These are phyloP conservation scores for Penicillium sp. DNA, from an alignment of 2,329 filamentous ascomycete genomes.

Conservation along the genomic window DNA sequence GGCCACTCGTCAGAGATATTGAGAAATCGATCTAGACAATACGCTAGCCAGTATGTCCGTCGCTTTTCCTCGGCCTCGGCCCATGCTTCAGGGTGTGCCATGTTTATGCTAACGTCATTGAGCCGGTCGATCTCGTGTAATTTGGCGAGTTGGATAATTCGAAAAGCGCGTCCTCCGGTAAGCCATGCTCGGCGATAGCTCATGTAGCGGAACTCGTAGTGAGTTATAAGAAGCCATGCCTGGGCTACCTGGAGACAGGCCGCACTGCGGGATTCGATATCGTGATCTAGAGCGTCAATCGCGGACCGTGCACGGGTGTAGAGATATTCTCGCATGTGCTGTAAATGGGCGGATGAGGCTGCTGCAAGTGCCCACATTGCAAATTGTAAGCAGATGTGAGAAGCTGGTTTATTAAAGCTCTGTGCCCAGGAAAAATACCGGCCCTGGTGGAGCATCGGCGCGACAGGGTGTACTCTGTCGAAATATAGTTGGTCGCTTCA, in stretches of 20 bases:
- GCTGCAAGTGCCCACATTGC: conserved; percentile 41
- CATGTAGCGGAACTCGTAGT: conserved; percentile 40
- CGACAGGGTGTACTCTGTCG: conserved; percentile 30
- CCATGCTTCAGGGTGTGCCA: conserved; percentile 7
- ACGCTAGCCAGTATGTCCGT: conserved; percentile 40
- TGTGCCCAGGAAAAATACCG: conserved; percentile 30
- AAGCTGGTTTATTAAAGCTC: conserved; percentile 12
- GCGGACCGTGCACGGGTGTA: conserved; percentile 26
- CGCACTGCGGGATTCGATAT: background rate
- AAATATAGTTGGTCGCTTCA: conserved; percentile 33
- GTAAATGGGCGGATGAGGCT: conserved; percentile 33
- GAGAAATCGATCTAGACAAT: conserved; percentile 35
- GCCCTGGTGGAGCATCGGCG: conserved; percentile 30
- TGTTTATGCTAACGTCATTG: background rate
- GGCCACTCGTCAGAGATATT: conserved; percentile 29
- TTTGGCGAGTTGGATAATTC: conserved; percentile 38
- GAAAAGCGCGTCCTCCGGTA: conserved; percentile 38
- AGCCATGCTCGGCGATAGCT: conserved; percentile 38
- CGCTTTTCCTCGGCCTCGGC: conserved; percentile 34
- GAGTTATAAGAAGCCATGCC: conserved; percentile 38
- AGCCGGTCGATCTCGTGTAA: conserved; percentile 35
- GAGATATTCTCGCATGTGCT: conserved; percentile 24
- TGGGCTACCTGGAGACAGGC: conserved; percentile 23
- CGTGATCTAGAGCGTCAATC: conserved; percentile 6
- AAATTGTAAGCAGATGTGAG: conserved; percentile 32